phyloP scores from a whole-genome alignment of 1,284 basidiomycete genomes.

The Rhodotorula mucilaginosa region DNA sequence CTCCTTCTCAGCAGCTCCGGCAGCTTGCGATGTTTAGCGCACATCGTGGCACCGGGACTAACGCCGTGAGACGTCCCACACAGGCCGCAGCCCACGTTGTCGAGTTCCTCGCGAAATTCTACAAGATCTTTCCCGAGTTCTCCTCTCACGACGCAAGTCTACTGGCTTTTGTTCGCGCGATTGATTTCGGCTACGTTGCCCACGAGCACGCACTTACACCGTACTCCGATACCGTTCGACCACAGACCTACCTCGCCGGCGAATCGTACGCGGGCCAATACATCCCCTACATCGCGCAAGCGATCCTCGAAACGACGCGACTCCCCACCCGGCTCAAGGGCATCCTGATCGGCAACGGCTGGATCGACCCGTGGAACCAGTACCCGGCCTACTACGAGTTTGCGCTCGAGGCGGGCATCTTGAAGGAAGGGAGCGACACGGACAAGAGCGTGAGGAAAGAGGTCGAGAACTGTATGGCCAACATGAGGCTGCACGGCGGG shows the following conservation, averaged over 20 bases:
- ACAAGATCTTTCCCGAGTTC: conserved; percentile 87
- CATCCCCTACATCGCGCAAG: conserved; percentile 79
- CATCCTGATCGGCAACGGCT: conserved; percentile 91
- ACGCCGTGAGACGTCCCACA: no score
- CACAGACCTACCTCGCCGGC: conserved; percentile 82
- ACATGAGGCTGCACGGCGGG: conserved; percentile 52
- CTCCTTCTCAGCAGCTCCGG: background rate
- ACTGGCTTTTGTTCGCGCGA: background rate
- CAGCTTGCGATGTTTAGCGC: no score
- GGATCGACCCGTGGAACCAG: conserved; percentile 87
- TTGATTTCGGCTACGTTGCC: conserved; percentile 1
- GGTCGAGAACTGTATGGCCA: conserved; percentile 63
- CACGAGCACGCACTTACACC: no score
- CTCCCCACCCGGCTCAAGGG: conserved; percentile 63
- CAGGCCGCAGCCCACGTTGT: conserved; percentile 77
- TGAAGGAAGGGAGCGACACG: conserved; percentile 68
- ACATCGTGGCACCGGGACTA: no score
- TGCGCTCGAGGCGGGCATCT: conserved; percentile 71
- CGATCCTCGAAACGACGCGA: conserved; percentile 50
- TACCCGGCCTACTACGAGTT: conserved; percentile 90
- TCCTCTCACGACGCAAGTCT: conserved; percentile 71
- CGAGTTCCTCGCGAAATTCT: conserved; percentile 82
- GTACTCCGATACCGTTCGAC: no score
- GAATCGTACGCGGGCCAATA: conserved; percentile 99
- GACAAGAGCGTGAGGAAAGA: conserved; percentile 64